Conservation (phyloP, 306 rosid genomes). For the Pyrus pyrifolia region DNA sequence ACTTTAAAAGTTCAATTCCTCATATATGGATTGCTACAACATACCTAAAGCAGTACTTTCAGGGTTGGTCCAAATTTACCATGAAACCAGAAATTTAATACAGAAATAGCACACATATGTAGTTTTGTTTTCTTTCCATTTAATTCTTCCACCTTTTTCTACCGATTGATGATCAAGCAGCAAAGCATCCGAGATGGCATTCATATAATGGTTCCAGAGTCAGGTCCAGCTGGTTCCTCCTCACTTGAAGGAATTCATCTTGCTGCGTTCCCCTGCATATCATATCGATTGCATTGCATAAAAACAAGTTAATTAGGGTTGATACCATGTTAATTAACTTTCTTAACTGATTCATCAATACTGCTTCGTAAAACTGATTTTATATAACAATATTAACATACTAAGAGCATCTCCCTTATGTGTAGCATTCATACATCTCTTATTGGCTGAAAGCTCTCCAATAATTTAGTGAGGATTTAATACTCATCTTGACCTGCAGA, state of each 20-base stretch:
- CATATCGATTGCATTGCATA: neutral
- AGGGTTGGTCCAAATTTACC: neutral
- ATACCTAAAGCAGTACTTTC: neutral
- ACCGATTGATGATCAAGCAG: slow-evolving; percentile 12
- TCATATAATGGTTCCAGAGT: slow-evolving; percentile 60
- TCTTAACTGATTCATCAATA: neutral
- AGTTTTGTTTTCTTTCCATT: neutral
- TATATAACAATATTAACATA: neutral
- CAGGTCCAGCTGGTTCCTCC: slow-evolving; percentile 67
- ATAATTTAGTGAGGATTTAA: neutral
- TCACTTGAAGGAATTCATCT: slow-evolving; percentile 27
- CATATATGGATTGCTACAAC: neutral
- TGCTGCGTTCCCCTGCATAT: slow-evolving; percentile 42
- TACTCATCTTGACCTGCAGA: neutral
- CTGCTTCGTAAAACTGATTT: too few species aligned
- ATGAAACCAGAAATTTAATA: neutral
- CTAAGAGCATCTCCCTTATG: neutral
- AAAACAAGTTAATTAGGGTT: neutral
- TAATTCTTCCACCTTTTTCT: neutral
- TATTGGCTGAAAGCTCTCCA: neutral
- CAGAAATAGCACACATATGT: neutral
- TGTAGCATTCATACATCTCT: neutral
- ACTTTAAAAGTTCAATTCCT: neutral
- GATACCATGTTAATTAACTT: neutral
- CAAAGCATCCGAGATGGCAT: slow-evolving; percentile 51